Percentiles rank a stretch among this genome's conserved stretches.
phyloP scores from a whole-genome alignment of 2,329 filamentous ascomycete genomes.

The Escovopsis sp. region DNA sequence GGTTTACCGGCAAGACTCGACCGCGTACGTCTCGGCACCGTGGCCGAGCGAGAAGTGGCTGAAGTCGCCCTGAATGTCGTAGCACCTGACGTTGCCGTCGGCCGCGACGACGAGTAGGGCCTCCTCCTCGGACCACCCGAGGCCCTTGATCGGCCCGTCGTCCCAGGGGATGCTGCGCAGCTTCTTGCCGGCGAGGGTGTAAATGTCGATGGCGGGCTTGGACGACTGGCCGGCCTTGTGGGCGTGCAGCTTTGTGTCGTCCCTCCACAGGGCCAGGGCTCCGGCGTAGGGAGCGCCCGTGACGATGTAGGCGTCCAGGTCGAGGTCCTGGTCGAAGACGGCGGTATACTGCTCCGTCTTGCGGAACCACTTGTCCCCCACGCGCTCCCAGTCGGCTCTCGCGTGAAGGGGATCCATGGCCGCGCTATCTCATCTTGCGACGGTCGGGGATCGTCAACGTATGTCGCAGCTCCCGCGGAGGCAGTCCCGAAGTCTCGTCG shows the following conservation, averaged over 20 bases:
- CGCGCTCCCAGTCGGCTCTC: conserved; percentile 84
- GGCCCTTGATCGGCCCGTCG: conserved; percentile 67
- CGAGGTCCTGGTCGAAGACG: conserved; percentile 83
- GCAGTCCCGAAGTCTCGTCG: too few species aligned
- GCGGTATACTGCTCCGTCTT: conserved; percentile 87
- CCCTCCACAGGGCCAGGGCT: conserved; percentile 83
- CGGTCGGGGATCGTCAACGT: neutral
- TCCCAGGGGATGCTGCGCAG: conserved; percentile 85
- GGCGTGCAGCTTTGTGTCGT: conserved; percentile 70
- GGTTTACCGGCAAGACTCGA: conserved; percentile 57
- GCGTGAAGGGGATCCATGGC: conserved; percentile 46
- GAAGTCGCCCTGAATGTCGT: conserved; percentile 88
- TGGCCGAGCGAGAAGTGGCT: conserved; percentile 86
- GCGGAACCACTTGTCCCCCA: conserved; percentile 89
- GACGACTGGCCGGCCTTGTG: conserved; percentile 57
- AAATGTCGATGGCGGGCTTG: conserved; percentile 83
- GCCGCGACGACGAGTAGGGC: conserved; percentile 74
- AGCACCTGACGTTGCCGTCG: conserved; percentile 83
- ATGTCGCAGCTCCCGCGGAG: neutral
- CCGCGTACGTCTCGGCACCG: conserved; percentile 75
- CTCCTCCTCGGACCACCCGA: conserved; percentile 96
- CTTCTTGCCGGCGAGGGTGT: conserved; percentile 81
- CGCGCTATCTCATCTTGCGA: conserved; percentile 15
- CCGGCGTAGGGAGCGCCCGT: conserved; percentile 86
- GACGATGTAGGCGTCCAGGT: conserved; percentile 88